Evolutionary conservation across 83 land plant species (phyloP), one percentile per base, ranked within the genome.

Genomic region (Diphasiastrum complanatum): DNA sequence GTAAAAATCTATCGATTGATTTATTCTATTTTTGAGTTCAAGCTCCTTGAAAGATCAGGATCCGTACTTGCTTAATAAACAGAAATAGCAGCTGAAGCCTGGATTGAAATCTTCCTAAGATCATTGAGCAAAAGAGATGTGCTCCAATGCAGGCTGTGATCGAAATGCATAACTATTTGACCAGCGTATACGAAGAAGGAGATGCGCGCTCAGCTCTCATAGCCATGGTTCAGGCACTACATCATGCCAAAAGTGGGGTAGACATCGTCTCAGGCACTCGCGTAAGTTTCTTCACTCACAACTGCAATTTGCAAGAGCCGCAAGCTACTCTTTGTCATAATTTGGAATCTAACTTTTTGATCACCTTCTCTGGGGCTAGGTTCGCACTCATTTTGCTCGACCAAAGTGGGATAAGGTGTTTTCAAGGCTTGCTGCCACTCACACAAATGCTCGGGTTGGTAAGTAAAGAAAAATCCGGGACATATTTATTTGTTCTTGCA

Each of bases 131-230:
- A n/a, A n/a, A n/a, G n/a, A n/a, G 45, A 34, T 47, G 10, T 47
- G 38, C 32, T 2, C 27, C 0, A 5, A 41, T 48, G 28, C 47
- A 86, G 91, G 77, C 80, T 51, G 76, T 81, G 3, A 82, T 89
- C 59, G 95, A 89, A 68, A 85, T 89, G 95, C 95, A 89, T 47
- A 89, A 89, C 69, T 85, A 89, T 37, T 59, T 89, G 47, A 89
- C 95, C 0, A 89, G 95, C 70, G 95, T 89, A 30, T 89, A 89
- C 46, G 95, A 89, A 65, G 95, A 85, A 74, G 87, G 86, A 1
- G 95, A 89, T 70, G 95, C 95, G 8, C 78, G 95, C 4, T 89
- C 95, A 2, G 78, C 90, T 6, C 76, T 89, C 31, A 86, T 89
- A 51, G 78, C 84, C 50, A 80, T 89, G 95, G 78, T 89, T 37